These are phyloP conservation scores for Candida sojae DNA, from an alignment of 1,139 yeast genomes.

Conservation along the genomic window DNA sequence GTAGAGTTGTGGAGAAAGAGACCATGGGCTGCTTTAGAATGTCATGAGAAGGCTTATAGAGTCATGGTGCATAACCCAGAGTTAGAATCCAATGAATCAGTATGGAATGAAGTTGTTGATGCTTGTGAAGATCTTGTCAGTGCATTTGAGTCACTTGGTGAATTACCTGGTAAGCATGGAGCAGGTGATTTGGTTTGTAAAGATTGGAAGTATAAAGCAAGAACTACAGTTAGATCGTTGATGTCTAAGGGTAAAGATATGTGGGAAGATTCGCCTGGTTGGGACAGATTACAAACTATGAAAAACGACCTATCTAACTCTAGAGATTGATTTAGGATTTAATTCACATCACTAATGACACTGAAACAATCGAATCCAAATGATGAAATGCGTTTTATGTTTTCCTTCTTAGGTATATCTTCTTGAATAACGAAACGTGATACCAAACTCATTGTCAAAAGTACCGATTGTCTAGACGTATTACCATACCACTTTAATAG, in stretches of 20 bases:
- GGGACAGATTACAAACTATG: constrained; percentile 62
- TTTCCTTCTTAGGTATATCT: background rate
- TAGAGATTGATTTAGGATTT: constrained; percentile 5
- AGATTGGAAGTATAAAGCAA: constrained; percentile 89
- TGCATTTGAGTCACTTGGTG: constrained; percentile 87
- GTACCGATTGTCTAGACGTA: constrained; percentile 4
- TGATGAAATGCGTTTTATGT: constrained; percentile 19
- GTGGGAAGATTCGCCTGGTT: constrained; percentile 83
- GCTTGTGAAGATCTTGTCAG: constrained; percentile 79
- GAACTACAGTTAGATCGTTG: constrained; percentile 68
- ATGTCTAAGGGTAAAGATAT: constrained; percentile 76
- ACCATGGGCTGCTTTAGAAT: constrained; percentile 87
- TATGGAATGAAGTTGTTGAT: constrained; percentile 82
- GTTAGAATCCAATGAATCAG: constrained; percentile 57
- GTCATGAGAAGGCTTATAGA: constrained; percentile 85
- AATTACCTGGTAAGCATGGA: constrained; percentile 79
- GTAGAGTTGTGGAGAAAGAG: constrained; percentile 85
- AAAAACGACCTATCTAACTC: constrained; percentile 41
- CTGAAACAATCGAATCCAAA: constrained; percentile 30
- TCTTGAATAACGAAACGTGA: background rate
- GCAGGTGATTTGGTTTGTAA: constrained; percentile 84
- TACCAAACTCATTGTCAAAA: background rate
- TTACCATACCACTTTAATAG: constrained; percentile 12
- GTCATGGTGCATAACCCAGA: constrained; percentile 68
- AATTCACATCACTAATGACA: constrained; percentile 26